These are phyloP conservation scores for Diutina pseudorugosa DNA, from an alignment of 1,139 yeast species.

Conservation along the genomic window DNA sequence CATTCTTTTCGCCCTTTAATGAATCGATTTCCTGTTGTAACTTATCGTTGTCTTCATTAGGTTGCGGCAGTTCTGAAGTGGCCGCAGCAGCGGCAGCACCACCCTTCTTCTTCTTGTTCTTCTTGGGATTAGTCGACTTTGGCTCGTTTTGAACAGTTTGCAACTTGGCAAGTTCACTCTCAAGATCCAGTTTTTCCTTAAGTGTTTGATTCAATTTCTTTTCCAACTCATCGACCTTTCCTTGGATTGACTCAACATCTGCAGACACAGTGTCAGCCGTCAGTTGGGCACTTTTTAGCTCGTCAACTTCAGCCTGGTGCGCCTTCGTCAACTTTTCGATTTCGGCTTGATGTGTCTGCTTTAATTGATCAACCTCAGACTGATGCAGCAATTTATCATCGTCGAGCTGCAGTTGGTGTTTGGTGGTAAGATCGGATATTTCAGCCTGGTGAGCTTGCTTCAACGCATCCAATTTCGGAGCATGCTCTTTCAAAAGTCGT, in stretches of 20 bases:
- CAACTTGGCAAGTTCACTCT: neutral
- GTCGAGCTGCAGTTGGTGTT: constrained; percentile 7
- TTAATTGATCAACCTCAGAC: neutral
- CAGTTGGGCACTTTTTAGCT: neutral
- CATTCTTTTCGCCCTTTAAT: neutral
- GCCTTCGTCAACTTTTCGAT: neutral
- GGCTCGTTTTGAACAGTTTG: neutral
- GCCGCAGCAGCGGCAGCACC: neutral
- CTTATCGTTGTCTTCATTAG: neutral
- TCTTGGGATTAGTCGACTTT: neutral
- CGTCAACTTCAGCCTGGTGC: neutral
- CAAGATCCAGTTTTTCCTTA: constrained; percentile 5
- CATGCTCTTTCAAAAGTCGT: neutral
- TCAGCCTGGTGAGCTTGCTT: neutral
- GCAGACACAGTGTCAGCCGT: neutral
- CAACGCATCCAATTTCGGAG: neutral
- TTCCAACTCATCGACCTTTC: constrained; percentile 5
- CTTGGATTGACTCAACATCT: neutral
- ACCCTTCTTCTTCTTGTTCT: constrained; percentile 6
- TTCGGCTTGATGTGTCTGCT: neutral
- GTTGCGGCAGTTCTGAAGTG: neutral
- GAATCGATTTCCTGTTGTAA: neutral
- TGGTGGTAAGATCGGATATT: neutral
- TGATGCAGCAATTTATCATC: constrained; percentile 5
- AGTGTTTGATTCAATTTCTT: constrained; percentile 1